A percentile compares a stretch with the other conserved stretches of the same genome.
Conservation (phyloP, 2,329 filamentous ascomycete species). For the Lecanicillium sp. region DNA sequence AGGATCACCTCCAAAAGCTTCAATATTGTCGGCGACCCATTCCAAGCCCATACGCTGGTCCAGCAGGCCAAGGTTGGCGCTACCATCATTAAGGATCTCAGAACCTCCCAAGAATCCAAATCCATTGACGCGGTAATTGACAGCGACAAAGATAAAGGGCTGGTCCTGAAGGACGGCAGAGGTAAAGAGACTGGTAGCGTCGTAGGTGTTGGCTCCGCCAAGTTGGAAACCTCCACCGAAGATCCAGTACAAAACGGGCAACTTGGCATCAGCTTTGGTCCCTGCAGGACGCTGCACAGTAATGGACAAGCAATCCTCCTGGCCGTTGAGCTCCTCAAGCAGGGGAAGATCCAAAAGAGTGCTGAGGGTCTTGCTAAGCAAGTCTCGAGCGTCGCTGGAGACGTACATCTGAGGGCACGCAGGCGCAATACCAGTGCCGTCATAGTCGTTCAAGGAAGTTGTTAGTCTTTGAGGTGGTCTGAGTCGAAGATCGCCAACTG, state of each 20-base stretch:
- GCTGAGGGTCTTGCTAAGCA: conserved; percentile 27
- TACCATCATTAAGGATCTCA: conserved; percentile 46
- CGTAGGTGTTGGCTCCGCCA: conserved; percentile 25
- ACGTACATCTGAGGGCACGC: conserved; percentile 53
- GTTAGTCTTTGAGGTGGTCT: conserved; percentile 46
- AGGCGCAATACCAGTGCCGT: conserved; percentile 37
- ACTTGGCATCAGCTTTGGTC: conserved; percentile 29
- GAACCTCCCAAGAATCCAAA: conserved; percentile 54
- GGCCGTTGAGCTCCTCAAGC: conserved; percentile 31
- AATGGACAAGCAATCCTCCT: conserved; percentile 44
- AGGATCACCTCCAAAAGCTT: conserved; percentile 57
- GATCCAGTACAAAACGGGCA: conserved; percentile 51
- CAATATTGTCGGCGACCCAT: conserved; percentile 59
- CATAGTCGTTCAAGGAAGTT: conserved; percentile 20
- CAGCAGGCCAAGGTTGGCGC: conserved; percentile 49
- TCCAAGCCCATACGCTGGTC: conserved; percentile 53
- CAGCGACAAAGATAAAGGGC: conserved; percentile 52
- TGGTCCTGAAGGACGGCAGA: conserved; percentile 34
- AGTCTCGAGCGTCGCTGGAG: conserved; percentile 27
- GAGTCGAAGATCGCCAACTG: conserved; percentile 48
- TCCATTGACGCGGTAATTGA: conserved; percentile 55
- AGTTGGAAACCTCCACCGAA: conserved; percentile 42
- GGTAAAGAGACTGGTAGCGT: conserved; percentile 25
- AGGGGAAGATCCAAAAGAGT: conserved; percentile 33
- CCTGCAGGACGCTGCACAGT: conserved; percentile 38